These are phyloP conservation scores for Wickerhamomyces silvicola DNA, from an alignment of 805 yeast species.

Conservation along the genomic window DNA sequence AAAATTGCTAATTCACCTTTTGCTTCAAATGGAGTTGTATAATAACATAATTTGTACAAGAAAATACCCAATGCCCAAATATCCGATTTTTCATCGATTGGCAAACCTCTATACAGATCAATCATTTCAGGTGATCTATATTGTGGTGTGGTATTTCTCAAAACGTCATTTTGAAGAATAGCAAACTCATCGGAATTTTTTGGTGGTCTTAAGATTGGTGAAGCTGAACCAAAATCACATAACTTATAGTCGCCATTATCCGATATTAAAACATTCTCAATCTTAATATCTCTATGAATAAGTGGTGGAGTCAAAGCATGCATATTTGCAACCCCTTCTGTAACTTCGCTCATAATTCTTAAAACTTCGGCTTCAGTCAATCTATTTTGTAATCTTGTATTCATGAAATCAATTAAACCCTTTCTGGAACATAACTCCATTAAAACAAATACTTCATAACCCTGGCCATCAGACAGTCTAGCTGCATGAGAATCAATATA, in stretches of 20 bases:
- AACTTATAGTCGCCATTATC: conserved; percentile 54
- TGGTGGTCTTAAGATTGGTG: conserved; percentile 59
- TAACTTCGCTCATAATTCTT: conserved; percentile 59
- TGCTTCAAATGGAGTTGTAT: conserved; percentile 76
- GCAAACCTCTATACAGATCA: conserved; percentile 58
- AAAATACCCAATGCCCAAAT: conserved; percentile 83
- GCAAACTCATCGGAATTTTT: conserved; percentile 52
- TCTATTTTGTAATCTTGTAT: conserved; percentile 58
- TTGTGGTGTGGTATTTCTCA: conserved; percentile 81
- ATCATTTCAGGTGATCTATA: conserved; percentile 84
- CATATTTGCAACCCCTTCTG: conserved; percentile 72
- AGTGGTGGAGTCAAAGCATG: conserved; percentile 68
- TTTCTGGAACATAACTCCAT: conserved; percentile 78
- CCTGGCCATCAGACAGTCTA: conserved; percentile 43
- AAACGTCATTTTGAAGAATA: conserved; percentile 56
- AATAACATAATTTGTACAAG: conserved; percentile 70
- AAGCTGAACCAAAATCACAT: conserved; percentile 81
- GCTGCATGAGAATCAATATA: conserved; percentile 96
- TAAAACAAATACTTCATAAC: conserved; percentile 70
- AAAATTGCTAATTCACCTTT: conserved; percentile 59
- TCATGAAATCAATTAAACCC: conserved; percentile 77
- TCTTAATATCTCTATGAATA: conserved; percentile 75
- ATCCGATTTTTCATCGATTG: conserved; percentile 78
- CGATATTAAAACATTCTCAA: conserved; percentile 70
- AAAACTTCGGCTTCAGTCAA: conserved; percentile 64